Base-by-base conservation (phyloP, 129 eudicot species). In the Silybum marianum region DNA sequence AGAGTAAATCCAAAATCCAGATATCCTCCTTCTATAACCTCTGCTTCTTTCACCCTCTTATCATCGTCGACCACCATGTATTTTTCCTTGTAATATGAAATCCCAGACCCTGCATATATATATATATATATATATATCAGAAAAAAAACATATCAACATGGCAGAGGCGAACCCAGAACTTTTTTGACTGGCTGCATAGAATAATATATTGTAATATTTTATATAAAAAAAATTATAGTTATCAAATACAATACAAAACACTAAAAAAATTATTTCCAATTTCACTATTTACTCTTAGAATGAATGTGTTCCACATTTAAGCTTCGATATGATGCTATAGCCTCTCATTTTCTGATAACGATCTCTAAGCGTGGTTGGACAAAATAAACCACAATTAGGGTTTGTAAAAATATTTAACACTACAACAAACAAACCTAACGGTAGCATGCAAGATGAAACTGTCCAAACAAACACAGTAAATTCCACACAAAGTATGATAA, bases 11-110 rank as follows among this genome's bases (percentile, higher is more conserved):
- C 42, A 38, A 38, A 38, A 38, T 76, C 85, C 40, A 75, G 25
- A 68, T 14, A 71, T 40, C 85, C 81, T 76, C 85, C 85, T 69
- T 82, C 85, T 24, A 82, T 48, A 4, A 70, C 13, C 77, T 82
- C 77, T 0, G 77, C 42, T 69, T 82, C 85, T 58, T 26, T 82
- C 39, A 82, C 74, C 63, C 46, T 44, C 44, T 82, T 82, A 36
- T 82, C 85, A 2, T 82, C 2, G 12, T 82, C 82, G 2, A 74
- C 25, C 62, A 16, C 10, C 4, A 77, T 82, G 71, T 10, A 82
- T 36, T 75, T 76, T 76, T 82, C 86, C 63, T 76, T 82, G 32
- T 75, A 69, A 42, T 54, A 82, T 10, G 71, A 48, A 34, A 78
- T 62, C 23, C 54, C 78, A 7, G 77, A 77, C 26, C 71, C 86